These are phyloP conservation scores for Suillus subluteus DNA, from an alignment of 768 basidiomycete species.

Conservation along the genomic window DNA sequence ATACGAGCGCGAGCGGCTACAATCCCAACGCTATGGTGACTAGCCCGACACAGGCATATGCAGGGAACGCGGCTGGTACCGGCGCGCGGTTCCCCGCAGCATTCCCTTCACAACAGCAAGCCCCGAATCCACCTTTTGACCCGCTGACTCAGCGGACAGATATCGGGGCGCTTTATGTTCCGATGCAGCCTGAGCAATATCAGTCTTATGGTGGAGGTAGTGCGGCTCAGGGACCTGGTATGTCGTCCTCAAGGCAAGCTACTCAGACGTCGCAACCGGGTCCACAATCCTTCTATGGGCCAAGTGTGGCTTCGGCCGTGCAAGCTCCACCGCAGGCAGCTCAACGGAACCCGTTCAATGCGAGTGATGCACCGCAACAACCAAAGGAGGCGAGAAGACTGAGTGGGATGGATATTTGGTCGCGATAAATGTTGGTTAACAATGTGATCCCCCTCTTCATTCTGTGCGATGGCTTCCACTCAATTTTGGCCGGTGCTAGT, in stretches of 20 bases:
- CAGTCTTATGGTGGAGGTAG: conserved; percentile 51
- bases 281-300: conserved; percentile 68
- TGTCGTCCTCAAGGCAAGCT: conserved; percentile 43
- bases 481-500: conserved; percentile 5
- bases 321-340: conserved; percentile 34
- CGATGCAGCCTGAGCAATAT: conserved; percentile 85
- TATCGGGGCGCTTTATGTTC: conserved; percentile 72
- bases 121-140: conserved; percentile 53
- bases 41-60: conserved; percentile 77
- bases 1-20: conserved; percentile 47
- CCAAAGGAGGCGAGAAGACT: conserved; percentile 62
- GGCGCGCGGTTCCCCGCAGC: conserved; percentile 59
- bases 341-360: conserved; percentile 48
- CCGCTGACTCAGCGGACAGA: conserved; percentile 65
- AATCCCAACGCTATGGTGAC: conserved; percentile 58
- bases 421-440: conserved; percentile 51
- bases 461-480: conserved; percentile 10
- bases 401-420: conserved; percentile 76
- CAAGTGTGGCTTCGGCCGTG: conserved; percentile 57
- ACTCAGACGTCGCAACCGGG: conserved; percentile 45
- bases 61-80: conserved; percentile 52
- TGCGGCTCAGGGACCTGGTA: conserved; percentile 30
- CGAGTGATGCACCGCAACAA: conserved; percentile 43
- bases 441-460: conserved; percentile 17
- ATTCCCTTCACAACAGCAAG: conserved; percentile 49